These are phyloP conservation scores for Aristolochia californica DNA, from an alignment of 164 flowering plant species.

Conservation along the genomic window DNA sequence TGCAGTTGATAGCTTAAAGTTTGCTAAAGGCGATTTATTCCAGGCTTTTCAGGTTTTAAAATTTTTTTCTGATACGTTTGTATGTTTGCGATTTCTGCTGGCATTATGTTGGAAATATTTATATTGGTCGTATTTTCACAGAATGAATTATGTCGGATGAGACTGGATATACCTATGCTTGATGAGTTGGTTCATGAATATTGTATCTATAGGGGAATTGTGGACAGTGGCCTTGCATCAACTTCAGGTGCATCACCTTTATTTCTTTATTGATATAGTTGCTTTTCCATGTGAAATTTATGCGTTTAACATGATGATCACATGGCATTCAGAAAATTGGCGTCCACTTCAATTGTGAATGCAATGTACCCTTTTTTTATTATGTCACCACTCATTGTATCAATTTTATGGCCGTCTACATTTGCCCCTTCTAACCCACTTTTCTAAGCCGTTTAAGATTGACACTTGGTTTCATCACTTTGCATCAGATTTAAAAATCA, in stretches of 20 bases:
- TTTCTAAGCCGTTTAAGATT: no score
- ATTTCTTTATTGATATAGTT: background rate
- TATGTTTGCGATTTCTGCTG: background rate
- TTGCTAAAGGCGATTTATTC: conserved; percentile 76
- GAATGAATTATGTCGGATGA: conserved; percentile 91
- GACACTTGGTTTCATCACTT: no score
- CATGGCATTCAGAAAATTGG: no score
- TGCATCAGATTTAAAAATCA: no score
- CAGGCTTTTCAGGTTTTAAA: conserved; percentile 83
- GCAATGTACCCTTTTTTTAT: no score
- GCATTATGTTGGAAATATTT: background rate
- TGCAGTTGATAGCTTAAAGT: conserved; percentile 86
- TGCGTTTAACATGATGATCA: no score
- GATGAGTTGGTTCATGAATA: conserved; percentile 94
- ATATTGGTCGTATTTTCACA: conserved; percentile 16
- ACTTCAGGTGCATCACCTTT: conserved; percentile 22
- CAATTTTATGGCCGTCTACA: no score
- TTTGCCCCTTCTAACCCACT: no score
- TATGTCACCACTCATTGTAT: no score
- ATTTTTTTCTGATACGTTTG: background rate
- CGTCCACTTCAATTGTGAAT: no score
- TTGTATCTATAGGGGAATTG: conserved; percentile 91
- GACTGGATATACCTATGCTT: conserved; percentile 56
- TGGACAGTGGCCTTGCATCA: conserved; percentile 37
- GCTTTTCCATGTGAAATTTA: no score